phyloP scores from a whole-genome alignment of 2,329 filamentous ascomycete genomes.

The Pseudocercospora pini-densiflorae region DNA sequence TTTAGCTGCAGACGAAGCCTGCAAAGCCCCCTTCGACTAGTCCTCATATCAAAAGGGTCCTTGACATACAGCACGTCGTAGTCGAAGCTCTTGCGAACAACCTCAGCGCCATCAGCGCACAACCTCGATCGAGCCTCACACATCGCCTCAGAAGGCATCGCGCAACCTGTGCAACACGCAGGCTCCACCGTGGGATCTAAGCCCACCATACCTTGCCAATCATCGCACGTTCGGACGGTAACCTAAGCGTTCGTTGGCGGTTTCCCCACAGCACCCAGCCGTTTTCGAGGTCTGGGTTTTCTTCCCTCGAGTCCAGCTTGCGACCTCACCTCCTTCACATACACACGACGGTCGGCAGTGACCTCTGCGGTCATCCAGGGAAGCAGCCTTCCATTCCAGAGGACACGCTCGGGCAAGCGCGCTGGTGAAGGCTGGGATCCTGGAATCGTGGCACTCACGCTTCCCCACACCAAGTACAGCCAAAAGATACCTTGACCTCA shows the following conservation, averaged over 20 bases:
- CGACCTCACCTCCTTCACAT: conserved; percentile 18
- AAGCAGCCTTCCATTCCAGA: neutral
- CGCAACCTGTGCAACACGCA: conserved; percentile 22
- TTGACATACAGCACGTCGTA: neutral
- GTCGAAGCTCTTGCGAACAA: conserved; percentile 1
- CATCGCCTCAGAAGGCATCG: neutral
- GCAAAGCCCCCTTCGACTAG: conserved; percentile 5
- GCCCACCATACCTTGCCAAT: conserved; percentile 28
- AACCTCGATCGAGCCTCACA: conserved; percentile 1
- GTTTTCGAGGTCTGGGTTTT: conserved; percentile 17
- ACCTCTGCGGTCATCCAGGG: conserved; percentile 8
- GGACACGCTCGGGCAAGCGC: neutral
- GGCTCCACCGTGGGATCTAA: conserved; percentile 20
- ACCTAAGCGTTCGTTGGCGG: conserved; percentile 21
- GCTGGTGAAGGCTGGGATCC: conserved; percentile 7
- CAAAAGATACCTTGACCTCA: neutral
- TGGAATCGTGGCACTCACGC: conserved; percentile 11
- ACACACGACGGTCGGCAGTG: conserved; percentile 8
- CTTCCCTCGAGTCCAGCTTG: conserved; percentile 22
- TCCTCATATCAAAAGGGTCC: neutral
- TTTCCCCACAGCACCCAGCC: conserved; percentile 29
- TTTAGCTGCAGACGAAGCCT: conserved; percentile 23
- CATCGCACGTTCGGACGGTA: conserved; percentile 23
- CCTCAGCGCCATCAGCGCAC: neutral
- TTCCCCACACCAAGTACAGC: conserved; percentile 22